A percentile compares a stretch with the other conserved stretches of the same genome.
Evolutionary conservation across 1,284 basidiomycete genomes (phyloP).

Genomic region (Pseudozyma thailandica): DNA sequence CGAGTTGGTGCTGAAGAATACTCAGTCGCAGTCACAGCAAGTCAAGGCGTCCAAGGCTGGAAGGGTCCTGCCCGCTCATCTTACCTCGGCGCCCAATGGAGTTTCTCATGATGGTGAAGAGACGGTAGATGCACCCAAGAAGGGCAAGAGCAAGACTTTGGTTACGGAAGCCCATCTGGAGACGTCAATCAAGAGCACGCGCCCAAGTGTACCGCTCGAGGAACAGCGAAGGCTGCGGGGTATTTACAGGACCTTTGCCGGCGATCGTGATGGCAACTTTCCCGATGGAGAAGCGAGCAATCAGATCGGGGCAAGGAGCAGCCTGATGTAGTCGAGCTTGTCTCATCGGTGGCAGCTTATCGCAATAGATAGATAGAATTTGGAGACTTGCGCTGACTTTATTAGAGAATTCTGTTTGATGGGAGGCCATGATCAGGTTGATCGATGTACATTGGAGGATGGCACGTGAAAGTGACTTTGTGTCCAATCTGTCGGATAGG

Average conservation of each 20-base stretch:
- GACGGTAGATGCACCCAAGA: background rate
- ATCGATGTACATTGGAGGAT: too few relatives aligned
- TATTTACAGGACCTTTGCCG: constrained; percentile 63
- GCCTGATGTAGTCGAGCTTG: constrained; percentile 55
- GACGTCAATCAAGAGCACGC: constrained; percentile 55
- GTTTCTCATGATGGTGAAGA: background rate
- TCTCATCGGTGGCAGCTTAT: background rate
- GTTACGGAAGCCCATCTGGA: constrained; percentile 57
- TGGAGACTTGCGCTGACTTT: too few relatives aligned
- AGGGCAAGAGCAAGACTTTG: constrained; percentile 24
- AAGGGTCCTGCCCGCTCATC: constrained; percentile 12
- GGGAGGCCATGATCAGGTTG: too few relatives aligned
- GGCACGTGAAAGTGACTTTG: too few relatives aligned
- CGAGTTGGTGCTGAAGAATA: constrained; percentile 49
- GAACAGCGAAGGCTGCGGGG: constrained; percentile 54
- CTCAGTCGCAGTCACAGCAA: constrained; percentile 8
- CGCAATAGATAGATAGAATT: background rate
- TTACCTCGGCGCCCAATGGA: constrained; percentile 9
- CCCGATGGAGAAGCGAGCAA: constrained; percentile 60
- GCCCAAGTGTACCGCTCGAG: constrained; percentile 61
- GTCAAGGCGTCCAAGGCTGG: background rate
- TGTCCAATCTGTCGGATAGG: too few relatives aligned
- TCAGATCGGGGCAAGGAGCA: constrained; percentile 60
- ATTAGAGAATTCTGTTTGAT: too few relatives aligned
- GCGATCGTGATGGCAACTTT: constrained; percentile 60